These are phyloP conservation scores for Saksenaea oblongispora DNA, from an alignment of 371 early-diverging fungal species.

Conservation along the genomic window DNA sequence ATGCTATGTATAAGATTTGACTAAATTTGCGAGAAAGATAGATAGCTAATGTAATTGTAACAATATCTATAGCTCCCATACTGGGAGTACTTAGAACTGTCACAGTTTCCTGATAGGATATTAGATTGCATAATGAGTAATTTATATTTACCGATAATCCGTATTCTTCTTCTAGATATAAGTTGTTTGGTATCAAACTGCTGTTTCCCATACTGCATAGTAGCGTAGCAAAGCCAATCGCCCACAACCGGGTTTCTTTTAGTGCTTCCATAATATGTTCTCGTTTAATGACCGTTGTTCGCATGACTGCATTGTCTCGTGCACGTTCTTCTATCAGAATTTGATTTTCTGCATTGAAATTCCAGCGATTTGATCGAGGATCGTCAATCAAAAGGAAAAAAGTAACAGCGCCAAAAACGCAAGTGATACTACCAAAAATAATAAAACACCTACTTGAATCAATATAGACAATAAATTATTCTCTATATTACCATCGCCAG, in stretches of 20 bases:
- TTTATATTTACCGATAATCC: too few species aligned
- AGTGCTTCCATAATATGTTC: constrained; percentile 26
- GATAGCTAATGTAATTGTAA: constrained; percentile 24
- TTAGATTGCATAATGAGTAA: too few species aligned
- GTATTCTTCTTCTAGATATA: too few species aligned
- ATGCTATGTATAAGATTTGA: constrained; percentile 21
- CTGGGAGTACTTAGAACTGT: constrained; percentile 26
- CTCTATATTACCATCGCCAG: constrained; percentile 23
- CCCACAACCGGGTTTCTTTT: constrained; percentile 23
- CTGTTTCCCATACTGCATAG: background rate
- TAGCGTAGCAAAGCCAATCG: constrained; percentile 17
- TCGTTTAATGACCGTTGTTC: constrained; percentile 22
- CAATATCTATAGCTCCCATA: constrained; percentile 28
- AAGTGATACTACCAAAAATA: constrained; percentile 24
- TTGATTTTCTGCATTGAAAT: constrained; percentile 12
- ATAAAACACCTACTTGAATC: constrained; percentile 3
- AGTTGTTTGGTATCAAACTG: too few species aligned
- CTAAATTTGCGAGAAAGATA: constrained; percentile 17
- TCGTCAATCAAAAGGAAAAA: constrained; percentile 29
- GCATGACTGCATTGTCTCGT: constrained; percentile 23
- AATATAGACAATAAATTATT: background rate
- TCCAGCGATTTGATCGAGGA: background rate
- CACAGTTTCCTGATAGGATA: constrained; percentile 24
- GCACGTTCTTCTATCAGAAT: constrained; percentile 22
- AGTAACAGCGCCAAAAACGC: constrained; percentile 18